Percentiles rank a stretch among this genome's conserved stretches.
Conservation (phyloP, 176 grass and related monocot genomes). For the Lolium rigidum region DNA sequence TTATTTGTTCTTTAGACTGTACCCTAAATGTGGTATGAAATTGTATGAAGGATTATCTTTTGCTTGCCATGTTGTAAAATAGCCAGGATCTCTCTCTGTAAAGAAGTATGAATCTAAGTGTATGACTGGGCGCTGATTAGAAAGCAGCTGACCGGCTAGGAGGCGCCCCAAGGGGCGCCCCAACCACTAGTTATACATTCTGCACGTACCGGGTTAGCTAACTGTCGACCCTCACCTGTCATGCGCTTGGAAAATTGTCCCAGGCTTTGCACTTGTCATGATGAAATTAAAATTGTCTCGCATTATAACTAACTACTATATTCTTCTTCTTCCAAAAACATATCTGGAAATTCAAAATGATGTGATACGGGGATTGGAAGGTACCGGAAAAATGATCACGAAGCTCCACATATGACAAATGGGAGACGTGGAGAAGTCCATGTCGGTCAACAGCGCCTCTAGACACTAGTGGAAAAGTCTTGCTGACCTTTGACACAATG, state of each 20-base stretch:
- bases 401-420: slow-evolving; percentile 36
- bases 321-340: neutral
- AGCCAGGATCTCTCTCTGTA: too few species aligned
- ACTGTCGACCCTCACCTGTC: slow-evolving; percentile 23
- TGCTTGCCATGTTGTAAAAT: too few species aligned
- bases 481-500: slow-evolving; percentile 35
- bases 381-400: slow-evolving; percentile 37
- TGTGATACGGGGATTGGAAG: slow-evolving; percentile 46
- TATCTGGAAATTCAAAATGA: slow-evolving; percentile 40
- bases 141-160: too few species aligned
- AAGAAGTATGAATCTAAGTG: too few species aligned
- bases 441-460: slow-evolving; percentile 47
- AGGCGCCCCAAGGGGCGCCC: too few species aligned
- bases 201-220: slow-evolving; percentile 15
- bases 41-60: too few species aligned
- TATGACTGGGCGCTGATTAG: too few species aligned
- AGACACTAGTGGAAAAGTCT: slow-evolving; percentile 44
- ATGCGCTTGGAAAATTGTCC: slow-evolving; percentile 17
- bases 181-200: too few species aligned
- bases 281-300: neutral
- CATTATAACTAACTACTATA: neutral
- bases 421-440: slow-evolving; percentile 24
- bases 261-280: neutral
- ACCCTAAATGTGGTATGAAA: too few species aligned
- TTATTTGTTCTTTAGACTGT: too few species aligned